A percentile compares a stretch with the other conserved stretches of the same genome.
Conservation (phyloP, 441 rosid species). For the Rhodomyrtus psidioides region DNA sequence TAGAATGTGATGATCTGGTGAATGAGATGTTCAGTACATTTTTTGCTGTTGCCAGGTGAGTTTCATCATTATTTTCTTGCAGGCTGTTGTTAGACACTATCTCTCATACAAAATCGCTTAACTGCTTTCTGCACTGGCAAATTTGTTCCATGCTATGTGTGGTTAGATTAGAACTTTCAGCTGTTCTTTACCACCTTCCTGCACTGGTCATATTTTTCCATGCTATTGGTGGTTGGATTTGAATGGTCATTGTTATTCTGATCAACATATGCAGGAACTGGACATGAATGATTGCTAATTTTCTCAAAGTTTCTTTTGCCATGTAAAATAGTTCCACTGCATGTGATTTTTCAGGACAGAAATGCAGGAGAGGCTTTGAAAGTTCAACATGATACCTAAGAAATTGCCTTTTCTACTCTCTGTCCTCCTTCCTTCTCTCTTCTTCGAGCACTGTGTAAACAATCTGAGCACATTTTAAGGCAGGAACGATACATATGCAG, state of each 20-base stretch:
- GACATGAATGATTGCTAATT: neutral
- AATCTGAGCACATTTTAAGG: neutral
- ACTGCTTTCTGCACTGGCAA: neutral
- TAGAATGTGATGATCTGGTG: slow-evolving; percentile 72
- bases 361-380: neutral
- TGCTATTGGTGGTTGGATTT: neutral
- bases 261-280: neutral
- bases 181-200: neutral
- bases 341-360: neutral
- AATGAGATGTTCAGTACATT: slow-evolving; percentile 74
- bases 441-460: neutral
- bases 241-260: neutral
- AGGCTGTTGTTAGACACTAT: neutral
- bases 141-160: neutral
- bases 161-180: neutral
- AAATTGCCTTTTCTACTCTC: neutral
- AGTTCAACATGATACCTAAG: neutral
- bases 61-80: slow-evolving; percentile 10
- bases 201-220: neutral
- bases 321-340: neutral
- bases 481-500: neutral
- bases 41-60: slow-evolving; percentile 90
- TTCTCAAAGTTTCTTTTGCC: neutral
- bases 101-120: neutral
- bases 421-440: neutral